phyloP scores from a whole-genome alignment of 208 protist genomes.

The Wallacemonas sp. region DNA sequence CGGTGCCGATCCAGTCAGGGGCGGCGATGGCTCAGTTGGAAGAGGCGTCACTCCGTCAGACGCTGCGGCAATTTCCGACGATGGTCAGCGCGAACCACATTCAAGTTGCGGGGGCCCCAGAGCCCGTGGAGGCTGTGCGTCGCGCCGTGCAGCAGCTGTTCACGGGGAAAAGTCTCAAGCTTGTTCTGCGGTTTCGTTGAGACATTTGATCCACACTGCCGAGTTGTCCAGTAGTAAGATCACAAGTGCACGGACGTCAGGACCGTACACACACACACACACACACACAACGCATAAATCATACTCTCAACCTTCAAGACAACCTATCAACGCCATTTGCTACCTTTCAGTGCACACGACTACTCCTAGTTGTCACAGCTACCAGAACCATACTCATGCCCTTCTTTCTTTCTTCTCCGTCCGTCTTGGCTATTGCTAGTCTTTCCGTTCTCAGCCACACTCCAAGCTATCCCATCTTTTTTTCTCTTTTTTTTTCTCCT shows the following conservation, averaged over 20 bases:
- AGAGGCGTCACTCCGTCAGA: no score
- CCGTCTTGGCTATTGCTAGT: not conserved
- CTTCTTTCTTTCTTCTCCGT: slow-evolving; percentile 1
- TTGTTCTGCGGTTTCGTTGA: slow-evolving; percentile 2
- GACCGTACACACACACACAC: no score
- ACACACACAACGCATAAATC: no score
- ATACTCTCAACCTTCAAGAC: no score
- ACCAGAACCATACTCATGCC: no score
- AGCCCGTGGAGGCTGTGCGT: not conserved
- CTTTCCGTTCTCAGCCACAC: not conserved
- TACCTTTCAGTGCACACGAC: no score
- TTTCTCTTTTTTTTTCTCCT: not conserved
- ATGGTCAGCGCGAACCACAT: not conserved
- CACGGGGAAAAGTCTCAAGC: not conserved
- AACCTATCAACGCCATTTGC: no score
- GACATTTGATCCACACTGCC: not conserved
- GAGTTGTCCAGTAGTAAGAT: no score
- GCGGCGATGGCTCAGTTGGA: no score
- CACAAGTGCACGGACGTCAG: no score
- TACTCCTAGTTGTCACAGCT: no score
- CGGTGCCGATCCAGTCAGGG: no score
- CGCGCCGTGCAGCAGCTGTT: not conserved
- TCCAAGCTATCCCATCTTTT: not conserved
- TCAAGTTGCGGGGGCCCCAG: not conserved
- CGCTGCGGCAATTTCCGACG: not conserved